Conservation (phyloP, 2,329 filamentous ascomycete genomes). For the Colletotrichum spinosum region DNA sequence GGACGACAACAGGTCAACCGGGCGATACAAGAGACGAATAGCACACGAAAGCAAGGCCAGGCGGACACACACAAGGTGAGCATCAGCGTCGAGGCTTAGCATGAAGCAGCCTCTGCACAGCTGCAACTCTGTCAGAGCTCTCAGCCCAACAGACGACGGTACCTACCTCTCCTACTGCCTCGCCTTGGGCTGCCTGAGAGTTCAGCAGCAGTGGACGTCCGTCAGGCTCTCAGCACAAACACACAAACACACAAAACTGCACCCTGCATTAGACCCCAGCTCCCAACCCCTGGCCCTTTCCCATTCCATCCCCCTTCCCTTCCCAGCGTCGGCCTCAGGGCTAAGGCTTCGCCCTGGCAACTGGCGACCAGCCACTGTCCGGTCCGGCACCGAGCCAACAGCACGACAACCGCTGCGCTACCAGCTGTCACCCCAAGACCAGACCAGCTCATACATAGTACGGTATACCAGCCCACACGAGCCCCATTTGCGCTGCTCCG, state of each 20-base stretch:
- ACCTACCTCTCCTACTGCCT: background rate
- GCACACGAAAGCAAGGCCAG: too few relatives aligned
- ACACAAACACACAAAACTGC: conserved; percentile 3
- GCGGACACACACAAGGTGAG: too few relatives aligned
- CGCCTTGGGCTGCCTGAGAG: background rate
- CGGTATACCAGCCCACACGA: conserved; percentile 7
- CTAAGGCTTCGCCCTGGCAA: background rate
- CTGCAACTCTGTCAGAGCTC: background rate
- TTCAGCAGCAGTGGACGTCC: background rate
- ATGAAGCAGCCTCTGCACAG: conserved; percentile 2
- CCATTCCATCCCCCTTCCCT: background rate
- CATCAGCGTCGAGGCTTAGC: too few relatives aligned
- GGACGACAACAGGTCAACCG: conserved; percentile 15
- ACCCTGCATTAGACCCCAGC: conserved; percentile 2
- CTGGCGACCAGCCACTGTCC: conserved; percentile 19
- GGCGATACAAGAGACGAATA: background rate
- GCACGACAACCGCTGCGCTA: background rate
- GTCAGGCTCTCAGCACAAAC: too few relatives aligned
- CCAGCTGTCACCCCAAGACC: background rate
- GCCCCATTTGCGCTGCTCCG: conserved; percentile 34
- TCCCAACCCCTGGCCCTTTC: background rate
- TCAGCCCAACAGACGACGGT: background rate
- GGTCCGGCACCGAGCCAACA: conserved; percentile 34
- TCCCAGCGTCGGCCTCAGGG: conserved; percentile 19
- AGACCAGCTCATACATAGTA: background rate